Evolutionary conservation across 2,329 filamentous ascomycete genomes (phyloP), one percentile per base, ranked within the genome.

Genomic region (Rhinocladiella similis): DNA sequence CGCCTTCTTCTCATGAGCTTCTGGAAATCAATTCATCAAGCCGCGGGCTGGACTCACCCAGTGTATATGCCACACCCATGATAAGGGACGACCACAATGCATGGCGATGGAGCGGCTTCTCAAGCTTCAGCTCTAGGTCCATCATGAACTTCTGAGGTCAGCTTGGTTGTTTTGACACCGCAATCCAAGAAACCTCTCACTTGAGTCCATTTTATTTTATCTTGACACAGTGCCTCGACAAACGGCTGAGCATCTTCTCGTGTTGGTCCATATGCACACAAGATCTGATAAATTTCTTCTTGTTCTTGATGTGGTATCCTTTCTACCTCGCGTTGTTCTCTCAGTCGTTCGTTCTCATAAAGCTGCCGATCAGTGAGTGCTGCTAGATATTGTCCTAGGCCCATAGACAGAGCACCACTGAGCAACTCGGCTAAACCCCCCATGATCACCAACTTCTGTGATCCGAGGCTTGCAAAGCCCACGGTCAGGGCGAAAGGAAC

Each of bases 401-500:
- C 88, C 88, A 91, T 91, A 52, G 83, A 87, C 62, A 91, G 89
- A 63, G 85, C 84, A n/a, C 88, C 88, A 0, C 86, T 85, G 68
- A 89, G 87, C 47, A 91, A 79, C 75, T 91, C 88, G 3, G 88
- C 88, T 25, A 90, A 76, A 6, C 88, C 88, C 50, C 85, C 88
- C 62, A 87, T 84, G 57, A 93, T 83, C 63, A 88, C 85, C 3
- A 87, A 80, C 45, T 78, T 80, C 33, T 83, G 84, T 68, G 83
- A 78, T 14, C 84, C 84, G 45, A 88, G 75, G 3, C 41, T 43
- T 5, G 20, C 7, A 41, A 91, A 77, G 12, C 89, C 88, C 0
- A 89, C 88, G 0, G 87, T 90, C 36, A 91, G 76, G 14, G 89
- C 89, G 64, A 91, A 91, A 0, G 88, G 88, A 0, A 91, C 88